These are phyloP conservation scores for Dendrocalamus sinicus DNA, from an alignment of 176 grass and related monocot genomes.

Conservation along the genomic window DNA sequence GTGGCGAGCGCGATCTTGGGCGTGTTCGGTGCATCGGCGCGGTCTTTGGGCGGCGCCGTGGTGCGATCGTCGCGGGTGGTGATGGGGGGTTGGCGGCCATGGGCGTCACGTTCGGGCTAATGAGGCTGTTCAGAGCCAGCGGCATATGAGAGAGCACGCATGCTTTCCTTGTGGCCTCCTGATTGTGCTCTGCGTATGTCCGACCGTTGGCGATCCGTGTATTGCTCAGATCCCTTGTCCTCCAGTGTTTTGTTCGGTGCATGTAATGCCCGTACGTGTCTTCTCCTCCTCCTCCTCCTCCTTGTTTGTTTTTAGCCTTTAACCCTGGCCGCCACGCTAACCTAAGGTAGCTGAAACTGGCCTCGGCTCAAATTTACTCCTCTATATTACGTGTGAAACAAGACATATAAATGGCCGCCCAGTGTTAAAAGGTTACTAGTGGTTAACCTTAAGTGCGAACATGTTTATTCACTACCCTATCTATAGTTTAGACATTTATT, in stretches of 20 bases:
- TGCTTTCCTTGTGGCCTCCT: neutral
- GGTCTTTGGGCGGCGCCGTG: slow-evolving; percentile 47
- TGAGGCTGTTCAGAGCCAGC: slow-evolving; percentile 60
- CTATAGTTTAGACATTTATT: too few relatives aligned
- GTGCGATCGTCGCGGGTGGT: slow-evolving; percentile 52
- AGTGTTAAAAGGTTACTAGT: too few relatives aligned
- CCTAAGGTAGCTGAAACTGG: too few relatives aligned
- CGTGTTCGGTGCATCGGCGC: slow-evolving; percentile 60
- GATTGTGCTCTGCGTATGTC: too few relatives aligned
- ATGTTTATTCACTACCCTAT: too few relatives aligned
- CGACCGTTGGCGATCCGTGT: too few relatives aligned
- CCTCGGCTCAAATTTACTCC: too few relatives aligned
- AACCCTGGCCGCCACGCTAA: too few relatives aligned
- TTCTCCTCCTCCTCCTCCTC: neutral
- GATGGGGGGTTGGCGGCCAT: slow-evolving; percentile 59
- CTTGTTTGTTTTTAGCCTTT: too few relatives aligned
- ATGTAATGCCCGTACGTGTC: neutral
- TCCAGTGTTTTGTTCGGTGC: neutral
- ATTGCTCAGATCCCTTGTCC: neutral
- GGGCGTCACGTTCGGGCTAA: slow-evolving; percentile 60
- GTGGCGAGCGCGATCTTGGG: slow-evolving; percentile 46
- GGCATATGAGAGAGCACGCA: slow-evolving; percentile 43
- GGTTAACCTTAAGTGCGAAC: too few relatives aligned
- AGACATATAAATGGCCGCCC: too few relatives aligned
- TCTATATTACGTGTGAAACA: too few relatives aligned